Percentiles rank a stretch among this genome's conserved stretches.
phyloP scores from a whole-genome alignment of 768 basidiomycete genomes.

The Psilocybe cyanescens region DNA sequence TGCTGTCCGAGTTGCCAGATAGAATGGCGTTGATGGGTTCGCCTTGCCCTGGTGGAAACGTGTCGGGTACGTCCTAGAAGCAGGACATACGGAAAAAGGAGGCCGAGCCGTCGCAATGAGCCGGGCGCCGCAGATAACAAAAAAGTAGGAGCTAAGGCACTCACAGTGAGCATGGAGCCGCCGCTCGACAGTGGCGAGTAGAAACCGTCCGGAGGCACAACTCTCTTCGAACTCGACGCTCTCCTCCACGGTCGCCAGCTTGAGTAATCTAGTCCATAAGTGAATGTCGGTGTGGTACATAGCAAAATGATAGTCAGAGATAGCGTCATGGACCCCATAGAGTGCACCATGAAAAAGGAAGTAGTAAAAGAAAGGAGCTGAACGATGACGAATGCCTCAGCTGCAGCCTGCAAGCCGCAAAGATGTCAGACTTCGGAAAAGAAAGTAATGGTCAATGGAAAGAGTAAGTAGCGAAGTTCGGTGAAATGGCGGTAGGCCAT shows the following conservation, averaged over 20 bases:
- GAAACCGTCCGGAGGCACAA: conserved; percentile 59
- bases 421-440: conserved; percentile 7
- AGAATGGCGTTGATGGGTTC: conserved; percentile 89
- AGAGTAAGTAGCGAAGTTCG: background rate
- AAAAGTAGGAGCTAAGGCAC: conserved; percentile 27
- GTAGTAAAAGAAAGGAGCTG: conserved; percentile 1
- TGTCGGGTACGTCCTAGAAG: conserved; percentile 52
- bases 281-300: conserved; percentile 18
- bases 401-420: background rate
- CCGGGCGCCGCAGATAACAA: background rate
- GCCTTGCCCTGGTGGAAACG: conserved; percentile 74
- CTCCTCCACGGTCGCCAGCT: conserved; percentile 15
- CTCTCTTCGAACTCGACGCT: conserved; percentile 24
- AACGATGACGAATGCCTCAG: background rate
- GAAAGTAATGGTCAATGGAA: conserved; percentile 1
- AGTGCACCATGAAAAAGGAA: background rate
- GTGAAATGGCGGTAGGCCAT: background rate
- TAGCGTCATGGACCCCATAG: conserved; percentile 21
- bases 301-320: conserved; percentile 25
- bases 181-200: conserved; percentile 58
- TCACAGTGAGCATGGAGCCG: conserved; percentile 75
- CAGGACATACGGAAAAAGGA: background rate
- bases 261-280: conserved; percentile 17
- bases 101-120: background rate
- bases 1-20: conserved; percentile 72